Conservation (phyloP, 495 filamentous ascomycete genomes). For the Aspergillus cavernicola region DNA sequence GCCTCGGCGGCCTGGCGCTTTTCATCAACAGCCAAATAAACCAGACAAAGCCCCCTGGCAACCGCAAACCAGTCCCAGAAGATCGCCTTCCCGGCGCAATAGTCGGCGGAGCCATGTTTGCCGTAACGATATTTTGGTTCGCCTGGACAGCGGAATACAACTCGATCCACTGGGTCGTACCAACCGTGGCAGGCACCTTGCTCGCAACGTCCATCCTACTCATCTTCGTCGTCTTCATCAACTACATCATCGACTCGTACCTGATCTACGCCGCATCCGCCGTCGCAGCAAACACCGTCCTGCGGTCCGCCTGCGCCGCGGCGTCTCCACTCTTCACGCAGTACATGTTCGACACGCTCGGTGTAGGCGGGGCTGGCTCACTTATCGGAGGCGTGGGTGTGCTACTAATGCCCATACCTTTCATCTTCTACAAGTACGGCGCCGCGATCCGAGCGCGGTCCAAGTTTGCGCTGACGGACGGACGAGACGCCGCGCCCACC, state of each 20-base stretch:
- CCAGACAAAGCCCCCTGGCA: too few relatives aligned
- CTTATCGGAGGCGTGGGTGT: not conserved
- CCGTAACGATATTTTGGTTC: not conserved
- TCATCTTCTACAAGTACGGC: not conserved
- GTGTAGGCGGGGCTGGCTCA: not conserved
- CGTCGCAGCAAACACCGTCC: slow-evolving; percentile 28
- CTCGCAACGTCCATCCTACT: too few relatives aligned
- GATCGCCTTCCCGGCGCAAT: not conserved
- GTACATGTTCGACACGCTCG: slow-evolving; percentile 40
- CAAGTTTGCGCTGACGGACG: not conserved
- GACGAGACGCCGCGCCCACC: too few relatives aligned
- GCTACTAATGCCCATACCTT: not conserved
- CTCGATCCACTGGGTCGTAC: not conserved
- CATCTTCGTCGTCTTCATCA: not conserved
- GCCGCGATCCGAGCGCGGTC: not conserved
- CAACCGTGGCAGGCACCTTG: not conserved
- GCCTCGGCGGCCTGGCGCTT: not conserved
- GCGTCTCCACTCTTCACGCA: slow-evolving; percentile 30
- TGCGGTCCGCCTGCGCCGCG: slow-evolving; percentile 29
- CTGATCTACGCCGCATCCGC: slow-evolving; percentile 29
- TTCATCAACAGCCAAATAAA: too few relatives aligned
- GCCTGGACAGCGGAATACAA: not conserved
- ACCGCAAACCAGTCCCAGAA: too few relatives aligned
- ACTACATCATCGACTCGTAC: slow-evolving; percentile 30
- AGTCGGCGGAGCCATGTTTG: not conserved